phyloP scores from a whole-genome alignment of 495 filamentous ascomycete genomes.

The Podospora sp. region DNA sequence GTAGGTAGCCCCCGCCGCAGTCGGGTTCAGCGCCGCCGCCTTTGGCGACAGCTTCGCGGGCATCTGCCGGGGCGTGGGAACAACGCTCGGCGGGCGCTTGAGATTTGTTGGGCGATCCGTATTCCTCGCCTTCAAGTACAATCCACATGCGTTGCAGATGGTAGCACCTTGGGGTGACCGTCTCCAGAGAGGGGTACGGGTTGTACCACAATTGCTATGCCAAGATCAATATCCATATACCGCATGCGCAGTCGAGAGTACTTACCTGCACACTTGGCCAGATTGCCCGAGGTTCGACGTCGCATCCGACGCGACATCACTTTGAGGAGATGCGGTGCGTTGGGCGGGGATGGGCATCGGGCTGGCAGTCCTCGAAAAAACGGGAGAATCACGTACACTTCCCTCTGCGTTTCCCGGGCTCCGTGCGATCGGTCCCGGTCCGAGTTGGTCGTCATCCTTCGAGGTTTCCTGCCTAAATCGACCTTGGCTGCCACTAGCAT shows the following conservation, averaged over 20 bases:
- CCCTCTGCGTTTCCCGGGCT: constrained; percentile 16
- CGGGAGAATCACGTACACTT: not conserved
- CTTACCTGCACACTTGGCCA: constrained; percentile 61
- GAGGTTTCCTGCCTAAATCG: constrained; percentile 17
- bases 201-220: constrained; percentile 89
- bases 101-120: constrained; percentile 84
- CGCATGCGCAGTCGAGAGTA: not conserved
- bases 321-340: constrained; percentile 10
- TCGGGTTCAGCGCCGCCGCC: constrained; percentile 37
- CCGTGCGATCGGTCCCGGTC: constrained; percentile 19
- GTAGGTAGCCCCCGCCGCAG: constrained; percentile 68
- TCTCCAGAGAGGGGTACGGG: constrained; percentile 91
- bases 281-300: constrained; percentile 30
- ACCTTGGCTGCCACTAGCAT: constrained; percentile 3
- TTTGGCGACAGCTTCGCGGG: constrained; percentile 40
- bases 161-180: constrained; percentile 88
- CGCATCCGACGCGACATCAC: constrained; percentile 15
- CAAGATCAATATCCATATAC: constrained; percentile 29
- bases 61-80: constrained; percentile 43
- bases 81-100: constrained; percentile 62
- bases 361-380: constrained; percentile 17
- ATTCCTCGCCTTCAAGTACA: constrained; percentile 93
- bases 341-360: constrained; percentile 16
- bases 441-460: constrained; percentile 13
- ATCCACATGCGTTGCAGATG: constrained; percentile 96